Evolutionary conservation across 1,284 basidiomycete species (phyloP).

Genomic region (Cryptococcus sp.): DNA sequence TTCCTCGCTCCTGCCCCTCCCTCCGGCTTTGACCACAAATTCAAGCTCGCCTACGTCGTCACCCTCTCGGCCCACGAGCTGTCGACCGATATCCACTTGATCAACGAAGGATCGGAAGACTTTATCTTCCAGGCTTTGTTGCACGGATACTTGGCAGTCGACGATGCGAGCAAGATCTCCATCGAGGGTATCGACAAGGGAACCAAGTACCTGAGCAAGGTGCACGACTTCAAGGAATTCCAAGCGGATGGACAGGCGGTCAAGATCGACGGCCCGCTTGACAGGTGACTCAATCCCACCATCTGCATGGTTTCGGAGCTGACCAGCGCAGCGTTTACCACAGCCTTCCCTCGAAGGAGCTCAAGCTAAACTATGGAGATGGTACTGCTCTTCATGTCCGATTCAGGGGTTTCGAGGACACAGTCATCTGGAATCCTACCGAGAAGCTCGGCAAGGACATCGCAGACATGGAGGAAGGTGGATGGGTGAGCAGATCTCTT

Average conservation of each 20-base stretch:
- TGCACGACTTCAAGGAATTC: constrained; percentile 25
- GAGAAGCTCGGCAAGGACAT: constrained; percentile 63
- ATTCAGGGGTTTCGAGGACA: constrained; percentile 53
- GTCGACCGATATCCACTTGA: constrained; percentile 70
- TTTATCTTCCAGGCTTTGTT: constrained; percentile 81
- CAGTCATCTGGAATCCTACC: constrained; percentile 73
- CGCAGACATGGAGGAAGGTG: constrained; percentile 74
- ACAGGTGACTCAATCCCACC: constrained; percentile 35
- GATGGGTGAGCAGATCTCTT: constrained; percentile 58
- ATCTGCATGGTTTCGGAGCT: too few species aligned
- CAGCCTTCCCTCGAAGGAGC: constrained; percentile 34
- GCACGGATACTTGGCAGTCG: constrained; percentile 76
- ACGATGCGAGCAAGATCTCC: constrained; percentile 48
- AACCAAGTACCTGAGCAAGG: constrained; percentile 67
- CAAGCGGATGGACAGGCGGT: constrained; percentile 35
- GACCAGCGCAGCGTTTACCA: constrained; percentile 34
- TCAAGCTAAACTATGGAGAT: constrained; percentile 31
- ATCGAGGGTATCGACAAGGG: constrained; percentile 49
- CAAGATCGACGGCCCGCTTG: constrained; percentile 27
- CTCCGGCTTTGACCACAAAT: constrained; percentile 57
- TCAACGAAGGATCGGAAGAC: constrained; percentile 51
- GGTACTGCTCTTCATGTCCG: constrained; percentile 52
- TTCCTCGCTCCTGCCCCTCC: constrained; percentile 60
- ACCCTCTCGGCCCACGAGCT: constrained; percentile 69
- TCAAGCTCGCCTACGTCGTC: constrained; percentile 69